Conservation (phyloP, 2,329 filamentous ascomycete genomes). For the Aspergillus sp. region DNA sequence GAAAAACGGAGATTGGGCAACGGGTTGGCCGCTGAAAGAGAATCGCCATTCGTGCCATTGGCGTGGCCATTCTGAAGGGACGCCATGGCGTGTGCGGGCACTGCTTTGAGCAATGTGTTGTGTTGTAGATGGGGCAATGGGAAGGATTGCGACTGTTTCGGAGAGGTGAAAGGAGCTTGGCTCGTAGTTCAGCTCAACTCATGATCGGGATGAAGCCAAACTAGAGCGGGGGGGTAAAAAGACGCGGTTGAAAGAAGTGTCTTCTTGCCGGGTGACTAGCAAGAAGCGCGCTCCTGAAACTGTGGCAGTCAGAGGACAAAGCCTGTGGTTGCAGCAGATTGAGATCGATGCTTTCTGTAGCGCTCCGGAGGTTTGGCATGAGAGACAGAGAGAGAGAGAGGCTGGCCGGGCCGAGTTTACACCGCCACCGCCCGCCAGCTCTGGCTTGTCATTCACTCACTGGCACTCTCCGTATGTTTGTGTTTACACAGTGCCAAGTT, state of each 20-base stretch:
- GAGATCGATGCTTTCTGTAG: not conserved
- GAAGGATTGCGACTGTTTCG: constrained; percentile 21
- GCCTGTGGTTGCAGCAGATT: not conserved
- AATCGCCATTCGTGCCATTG: constrained; percentile 55
- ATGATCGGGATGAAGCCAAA: constrained; percentile 25
- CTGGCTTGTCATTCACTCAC: not conserved
- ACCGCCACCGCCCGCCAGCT: not conserved
- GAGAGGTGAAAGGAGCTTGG: constrained; percentile 13
- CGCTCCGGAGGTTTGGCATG: not conserved
- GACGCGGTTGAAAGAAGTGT: constrained; percentile 3
- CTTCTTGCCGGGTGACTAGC: constrained; percentile 7
- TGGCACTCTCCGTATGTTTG: not conserved
- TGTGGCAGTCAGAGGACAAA: constrained; percentile 14
- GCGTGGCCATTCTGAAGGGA: constrained; percentile 52
- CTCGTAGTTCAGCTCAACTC: constrained; percentile 28
- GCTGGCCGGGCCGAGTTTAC: constrained; percentile 1
- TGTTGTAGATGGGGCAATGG: constrained; percentile 1
- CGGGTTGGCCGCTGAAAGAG: constrained; percentile 33
- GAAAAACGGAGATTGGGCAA: constrained; percentile 54
- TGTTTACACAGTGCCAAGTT: too few species aligned
- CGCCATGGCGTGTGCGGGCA: constrained; percentile 48
- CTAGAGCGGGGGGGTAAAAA: not conserved
- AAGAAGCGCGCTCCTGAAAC: constrained; percentile 12
- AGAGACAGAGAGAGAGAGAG: not conserved
- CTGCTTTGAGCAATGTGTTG: constrained; percentile 2